phyloP scores from a whole-genome alignment of 306 rosid genomes.

The Inga oerstediana region DNA sequence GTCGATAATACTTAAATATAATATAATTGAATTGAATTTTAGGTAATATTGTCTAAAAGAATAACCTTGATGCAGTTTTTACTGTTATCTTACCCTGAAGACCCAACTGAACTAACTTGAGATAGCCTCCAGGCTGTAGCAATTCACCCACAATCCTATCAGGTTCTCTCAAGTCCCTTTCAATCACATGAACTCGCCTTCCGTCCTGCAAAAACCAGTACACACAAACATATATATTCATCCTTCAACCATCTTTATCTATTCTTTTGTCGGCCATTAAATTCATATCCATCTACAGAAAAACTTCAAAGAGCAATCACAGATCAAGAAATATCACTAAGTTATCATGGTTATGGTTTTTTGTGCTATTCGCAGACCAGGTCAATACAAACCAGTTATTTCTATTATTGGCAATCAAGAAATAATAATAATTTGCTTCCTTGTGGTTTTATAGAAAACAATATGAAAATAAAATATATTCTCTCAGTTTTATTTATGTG shows the following conservation, averaged over 20 bases:
- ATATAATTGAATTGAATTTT: no score
- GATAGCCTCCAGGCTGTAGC: conserved; percentile 89
- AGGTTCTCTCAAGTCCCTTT: conserved; percentile 73
- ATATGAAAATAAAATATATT: no score
- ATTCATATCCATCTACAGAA: not conserved
- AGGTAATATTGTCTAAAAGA: no score
- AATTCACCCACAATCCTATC: conserved; percentile 90
- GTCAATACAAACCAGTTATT: not conserved
- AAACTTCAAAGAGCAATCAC: not conserved
- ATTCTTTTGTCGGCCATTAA: not conserved
- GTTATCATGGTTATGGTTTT: not conserved
- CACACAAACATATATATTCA: no score
- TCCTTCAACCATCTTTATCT: not conserved
- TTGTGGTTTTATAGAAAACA: no score
- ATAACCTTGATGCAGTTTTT: not conserved
- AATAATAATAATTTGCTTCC: no score
- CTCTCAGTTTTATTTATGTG: not conserved
- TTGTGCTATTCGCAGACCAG: not conserved
- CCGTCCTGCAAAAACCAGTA: conserved; percentile 46
- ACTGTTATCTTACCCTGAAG: conserved; percentile 58
- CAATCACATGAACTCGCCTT: conserved; percentile 59
- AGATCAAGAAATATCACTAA: not conserved
- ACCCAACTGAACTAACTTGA: conserved; percentile 75
- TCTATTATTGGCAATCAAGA: not conserved
- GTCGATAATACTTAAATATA: no score